Base-by-base conservation (phyloP, 345 rosid species). In the Melaleuca alternifolia region DNA sequence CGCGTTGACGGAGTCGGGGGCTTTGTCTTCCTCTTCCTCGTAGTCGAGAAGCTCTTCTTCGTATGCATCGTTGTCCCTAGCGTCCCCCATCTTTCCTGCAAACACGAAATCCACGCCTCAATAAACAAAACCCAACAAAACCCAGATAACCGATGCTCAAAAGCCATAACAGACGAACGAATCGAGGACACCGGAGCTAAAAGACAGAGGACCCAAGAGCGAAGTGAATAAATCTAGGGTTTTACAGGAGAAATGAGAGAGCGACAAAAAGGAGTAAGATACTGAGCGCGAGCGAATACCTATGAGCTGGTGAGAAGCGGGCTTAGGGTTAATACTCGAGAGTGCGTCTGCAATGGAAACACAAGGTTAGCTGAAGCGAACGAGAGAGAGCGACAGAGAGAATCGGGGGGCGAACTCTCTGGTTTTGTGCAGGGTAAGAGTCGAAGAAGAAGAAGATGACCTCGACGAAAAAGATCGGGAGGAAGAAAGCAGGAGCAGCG, bases 1-100 rank as follows among this genome's bases (percentile, higher is more conserved):
- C 52, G 88, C 88, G 44, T 92, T 88, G 51, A 90, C 89, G 48
- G 98, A 94, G 87, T 97, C 98, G 7, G 91, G 93, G 79, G 92
- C 97, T 86, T 94, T 96, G 88, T 96, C 98, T 20, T 97, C 99
- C 88, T 97, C 99, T 85, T 97, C 99, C 88, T 97, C 99, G 65
- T 97, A 96, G 90, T 97, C 99, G 54, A 97, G 91, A 85, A 97
- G 99, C 97, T 97, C 99, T 88, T 97, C 99, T 94, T 97, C 99
- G 88, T 97, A 97, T 28, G 94, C 94, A 51, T 97, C 99, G 97
- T 93, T 94, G 89, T 96, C 99, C 87, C 95, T 95, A 61, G 96
- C 93, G 79, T 97, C 99, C 81, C 97, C 99, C 99, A 97, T 97
- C 2, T 71, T 2, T 65, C 48, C 79, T 18, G 48, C 79, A 71